Evolutionary conservation across 257 asterid genomes (phyloP), one percentile per base, ranked within the genome.

Genomic region (Agastache rugosa): DNA sequence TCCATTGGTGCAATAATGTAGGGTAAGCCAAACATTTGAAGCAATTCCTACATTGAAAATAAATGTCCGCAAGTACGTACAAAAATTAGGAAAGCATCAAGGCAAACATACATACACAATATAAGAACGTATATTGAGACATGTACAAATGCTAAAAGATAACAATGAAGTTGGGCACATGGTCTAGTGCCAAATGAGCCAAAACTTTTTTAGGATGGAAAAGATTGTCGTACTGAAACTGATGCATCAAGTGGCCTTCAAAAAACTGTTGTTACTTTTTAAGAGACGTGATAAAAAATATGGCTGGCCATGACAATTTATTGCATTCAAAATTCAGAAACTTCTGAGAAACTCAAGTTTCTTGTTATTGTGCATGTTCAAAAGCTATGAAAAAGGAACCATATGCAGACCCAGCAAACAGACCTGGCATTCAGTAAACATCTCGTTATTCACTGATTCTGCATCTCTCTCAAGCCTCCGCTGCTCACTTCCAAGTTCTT

Each of bases 401-500:
- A 37, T 35, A 16, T 47, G 22, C 34, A 31, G 25, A 63, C 41
- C 35, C 60, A 2, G 20, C 14, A 29, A 61, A 48, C 77, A 53
- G 54, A 92, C 99, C 98, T 94, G 99, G 81, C 98, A 92, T 77
- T 94, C 98, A 17, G 91, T 88, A 81, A 94, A 94, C 96, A 94
- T 92, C 80, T 94, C 97, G 51, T 81, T 85, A 87, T 83, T 94
- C 27, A 92, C 97, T 72, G 99, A 89, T 71, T 87, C 99, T 35
- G 99, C 92, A 85, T 87, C 88, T 65, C 97, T 84, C 86, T 94
- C 99, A 35, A 79, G 91, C 84, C 85, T 89, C 77, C 87, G 83
- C 81, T 91, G 93, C 89, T 92, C 88, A 79, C 82, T 79, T 73
- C 90, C 96, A 11, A 94, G 87, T 63, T 86, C 88, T 69, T 80